Evolutionary conservation across 1,284 basidiomycete species (phyloP), one percentile per base, ranked within the genome.

Genomic region (Cutaneotrichosporon spelunceum): DNA sequence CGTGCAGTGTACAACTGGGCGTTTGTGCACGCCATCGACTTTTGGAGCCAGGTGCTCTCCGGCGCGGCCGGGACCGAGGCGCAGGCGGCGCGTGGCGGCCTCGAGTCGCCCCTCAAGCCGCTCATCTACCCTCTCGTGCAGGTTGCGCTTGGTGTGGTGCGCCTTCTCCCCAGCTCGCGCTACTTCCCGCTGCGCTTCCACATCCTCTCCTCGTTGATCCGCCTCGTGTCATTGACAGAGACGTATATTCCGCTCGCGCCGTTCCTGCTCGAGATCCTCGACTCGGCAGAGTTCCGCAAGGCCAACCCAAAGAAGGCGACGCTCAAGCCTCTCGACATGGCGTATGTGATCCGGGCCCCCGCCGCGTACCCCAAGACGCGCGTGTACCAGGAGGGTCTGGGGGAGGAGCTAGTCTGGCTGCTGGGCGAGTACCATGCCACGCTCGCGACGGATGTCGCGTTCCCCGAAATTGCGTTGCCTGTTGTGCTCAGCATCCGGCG

Each of bases 1-100:
- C 88, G 88, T 76, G 87, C 89, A 68, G 93, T 97, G 24, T 95
- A 97, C 81, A 99, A 98, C 80, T 99, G 96, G 96, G 95, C 98
- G 78, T 99, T 89, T 70, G 88, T 90, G 7, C 95, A 98, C 76
- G 92, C 88, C 64, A 82, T 99, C 68, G 96, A 99, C 81, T 98
- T 99, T 73, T 99, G 96, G 96, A 85, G 87, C 54, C 83, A 92
- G 56, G 91, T 98, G 3, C 83, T 97, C n/a, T 88, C 87, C 8
- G 83, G 87, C 34, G 88, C 91, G 16, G 93, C 89, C 68, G 86
- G 87, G 72, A 80, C 82, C 33, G 80, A 87, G 69, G 81, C 82
- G 0, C 82, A 85, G 63, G 71, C 75, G 4, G 83, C 83, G 54
- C 83, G 83, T 11, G 72, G 70, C 10, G 82, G 82, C 4, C 79